phyloP scores from a whole-genome alignment of 306 rosid species.

The Cucurbita ficifolia region DNA sequence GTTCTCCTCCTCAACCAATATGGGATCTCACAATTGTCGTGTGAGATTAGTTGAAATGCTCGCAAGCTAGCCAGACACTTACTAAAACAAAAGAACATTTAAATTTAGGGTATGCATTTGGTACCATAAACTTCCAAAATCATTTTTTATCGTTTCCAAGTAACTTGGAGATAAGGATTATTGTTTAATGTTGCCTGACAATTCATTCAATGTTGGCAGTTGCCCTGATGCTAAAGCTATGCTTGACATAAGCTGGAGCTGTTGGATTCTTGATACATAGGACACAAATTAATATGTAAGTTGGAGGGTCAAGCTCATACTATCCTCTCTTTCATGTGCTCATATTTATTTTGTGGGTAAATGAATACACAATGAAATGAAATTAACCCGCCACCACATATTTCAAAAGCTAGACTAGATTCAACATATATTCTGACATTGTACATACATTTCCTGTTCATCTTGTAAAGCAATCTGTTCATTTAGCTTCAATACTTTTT shows the following conservation, averaged over 20 bases:
- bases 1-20: too few relatives aligned
- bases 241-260: constrained; percentile 1
- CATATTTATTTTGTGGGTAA: constrained; percentile 1
- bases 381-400: not conserved
- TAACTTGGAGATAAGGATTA: not conserved
- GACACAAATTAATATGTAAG: not conserved
- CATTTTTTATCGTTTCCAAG: not conserved
- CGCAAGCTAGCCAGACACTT: not conserved
- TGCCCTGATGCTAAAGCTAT: not conserved
- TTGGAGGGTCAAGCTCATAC: not conserved
- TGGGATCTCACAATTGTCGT: not conserved
- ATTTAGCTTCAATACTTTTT: constrained; percentile 1
- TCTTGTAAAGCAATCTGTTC: constrained; percentile 3
- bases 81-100: not conserved
- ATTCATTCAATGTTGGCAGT: constrained; percentile 1
- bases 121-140: not conserved
- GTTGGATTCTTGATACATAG: not conserved
- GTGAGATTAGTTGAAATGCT: not conserved
- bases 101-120: not conserved
- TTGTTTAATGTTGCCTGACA: constrained; percentile 1
- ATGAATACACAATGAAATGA: not conserved
- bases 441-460: constrained; percentile 6
- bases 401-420: constrained; percentile 3
- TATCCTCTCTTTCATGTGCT: not conserved
- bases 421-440: not conserved